These are phyloP conservation scores for Exutisphaerella laricina DNA, from an alignment of 2,329 filamentous ascomycete genomes.

Conservation along the genomic window DNA sequence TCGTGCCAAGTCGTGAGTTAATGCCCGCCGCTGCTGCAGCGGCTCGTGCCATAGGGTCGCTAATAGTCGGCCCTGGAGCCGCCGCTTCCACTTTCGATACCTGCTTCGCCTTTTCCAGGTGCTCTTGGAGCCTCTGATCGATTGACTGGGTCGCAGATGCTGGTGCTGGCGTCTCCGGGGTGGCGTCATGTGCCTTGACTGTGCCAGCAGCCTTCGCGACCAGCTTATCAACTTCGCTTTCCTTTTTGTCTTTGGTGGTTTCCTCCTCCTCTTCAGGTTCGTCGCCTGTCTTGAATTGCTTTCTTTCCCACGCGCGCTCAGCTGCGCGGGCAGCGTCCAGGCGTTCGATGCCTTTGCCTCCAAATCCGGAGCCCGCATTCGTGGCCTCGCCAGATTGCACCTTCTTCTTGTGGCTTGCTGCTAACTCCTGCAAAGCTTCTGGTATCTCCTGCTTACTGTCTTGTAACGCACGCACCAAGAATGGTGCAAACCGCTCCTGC, in stretches of 20 bases:
- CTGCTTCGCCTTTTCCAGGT: constrained; percentile 64
- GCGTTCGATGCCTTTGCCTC: constrained; percentile 86
- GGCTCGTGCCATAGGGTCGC: constrained; percentile 44
- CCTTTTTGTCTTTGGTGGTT: constrained; percentile 37
- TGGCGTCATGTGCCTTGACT: constrained; percentile 25
- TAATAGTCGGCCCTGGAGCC: constrained; percentile 33
- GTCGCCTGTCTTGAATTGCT: constrained; percentile 82
- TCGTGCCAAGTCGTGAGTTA: constrained; percentile 70
- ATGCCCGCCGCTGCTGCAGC: constrained; percentile 87
- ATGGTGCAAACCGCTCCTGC: constrained; percentile 83
- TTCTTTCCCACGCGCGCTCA: constrained; percentile 77
- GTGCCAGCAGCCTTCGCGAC: constrained; percentile 58
- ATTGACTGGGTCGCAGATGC: constrained; percentile 12
- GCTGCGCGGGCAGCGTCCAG: constrained; percentile 88
- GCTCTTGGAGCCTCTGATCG: constrained; percentile 30
- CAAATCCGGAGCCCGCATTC: constrained; percentile 76
- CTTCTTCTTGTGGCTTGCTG: constrained; percentile 72
- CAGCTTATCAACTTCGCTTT: constrained; percentile 47
- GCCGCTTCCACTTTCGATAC: constrained; percentile 64
- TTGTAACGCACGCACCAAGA: constrained; percentile 85
- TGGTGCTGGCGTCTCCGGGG: constrained; percentile 13
- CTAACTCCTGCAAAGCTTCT: constrained; percentile 57
- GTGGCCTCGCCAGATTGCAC: constrained; percentile 90
- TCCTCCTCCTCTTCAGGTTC: constrained; percentile 73
- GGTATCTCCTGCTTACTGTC: constrained; percentile 84